Evolutionary conservation across 116 monocot genomes (phyloP).

Genomic region (Zostera marina): DNA sequence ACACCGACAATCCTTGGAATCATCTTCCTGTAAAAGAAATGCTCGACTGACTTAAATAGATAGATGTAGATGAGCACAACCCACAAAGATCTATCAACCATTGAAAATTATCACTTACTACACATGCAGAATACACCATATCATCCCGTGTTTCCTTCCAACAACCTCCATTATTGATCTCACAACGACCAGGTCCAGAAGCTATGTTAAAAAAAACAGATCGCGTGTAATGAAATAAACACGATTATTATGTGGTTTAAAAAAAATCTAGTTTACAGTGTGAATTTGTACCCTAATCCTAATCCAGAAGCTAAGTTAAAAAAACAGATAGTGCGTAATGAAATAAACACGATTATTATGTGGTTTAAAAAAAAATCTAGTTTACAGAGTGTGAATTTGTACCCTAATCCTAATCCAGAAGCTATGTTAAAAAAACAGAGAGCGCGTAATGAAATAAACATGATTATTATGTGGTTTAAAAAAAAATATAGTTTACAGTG

Average conservation of each 20-base stretch:
- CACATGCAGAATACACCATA: conserved; percentile 43
- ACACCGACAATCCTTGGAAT: not conserved
- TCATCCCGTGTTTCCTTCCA: conserved; percentile 54
- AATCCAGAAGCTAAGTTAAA: conserved; percentile 55
- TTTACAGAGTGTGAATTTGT: not conserved
- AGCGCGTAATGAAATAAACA: no score
- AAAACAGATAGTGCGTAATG: no score
- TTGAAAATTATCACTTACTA: conserved; percentile 23
- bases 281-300: no score
- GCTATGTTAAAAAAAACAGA: conserved; percentile 21
- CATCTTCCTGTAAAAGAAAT: conserved; percentile 1
- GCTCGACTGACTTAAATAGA: not conserved
- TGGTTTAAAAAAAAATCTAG: no score
- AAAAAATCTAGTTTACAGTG: no score
- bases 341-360: no score
- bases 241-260: no score
- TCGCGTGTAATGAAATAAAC: no score
- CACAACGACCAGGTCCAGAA: conserved; percentile 67
- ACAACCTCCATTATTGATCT: conserved; percentile 77
- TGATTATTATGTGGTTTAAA: no score
- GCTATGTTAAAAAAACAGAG: conserved; percentile 20
- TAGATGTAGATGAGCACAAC: not conserved
- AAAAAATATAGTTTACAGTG: no score
- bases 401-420: no score
- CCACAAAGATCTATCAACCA: not conserved